Conservation (phyloP, 306 rosid species). For the Myrica gale region DNA sequence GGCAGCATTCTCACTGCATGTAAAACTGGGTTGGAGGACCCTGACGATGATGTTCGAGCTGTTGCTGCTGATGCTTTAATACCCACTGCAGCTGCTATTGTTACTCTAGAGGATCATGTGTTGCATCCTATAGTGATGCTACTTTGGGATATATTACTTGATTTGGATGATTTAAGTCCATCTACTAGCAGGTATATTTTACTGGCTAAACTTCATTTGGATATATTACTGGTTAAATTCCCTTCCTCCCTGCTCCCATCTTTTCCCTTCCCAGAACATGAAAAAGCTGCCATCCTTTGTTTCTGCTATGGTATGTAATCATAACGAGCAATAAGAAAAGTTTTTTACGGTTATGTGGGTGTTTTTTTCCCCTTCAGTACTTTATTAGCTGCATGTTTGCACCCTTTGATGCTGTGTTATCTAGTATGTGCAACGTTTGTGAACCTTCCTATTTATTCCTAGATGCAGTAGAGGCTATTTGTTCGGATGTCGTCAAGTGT, state of each 20-base stretch:
- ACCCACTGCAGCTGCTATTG: constrained; percentile 85
- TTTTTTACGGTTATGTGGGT: neutral
- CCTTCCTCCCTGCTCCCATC: no score
- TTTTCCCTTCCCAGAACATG: no score
- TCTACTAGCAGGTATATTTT: constrained; percentile 88
- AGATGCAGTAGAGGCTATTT: neutral
- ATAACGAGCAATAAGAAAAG: no score
- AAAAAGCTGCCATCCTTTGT: no score
- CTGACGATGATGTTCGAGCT: constrained; percentile 97
- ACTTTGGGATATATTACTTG: constrained; percentile 94
- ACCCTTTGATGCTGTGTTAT: neutral
- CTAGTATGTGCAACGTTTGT: neutral
- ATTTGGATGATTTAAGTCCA: constrained; percentile 98
- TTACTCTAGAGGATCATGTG: constrained; percentile 66
- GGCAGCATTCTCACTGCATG: constrained; percentile 85
- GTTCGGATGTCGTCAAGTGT: neutral
- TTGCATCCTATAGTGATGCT: constrained; percentile 86
- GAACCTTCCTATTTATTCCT: neutral
- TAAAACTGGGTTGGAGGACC: constrained; percentile 92
- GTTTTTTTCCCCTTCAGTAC: neutral
- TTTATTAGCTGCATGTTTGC: neutral
- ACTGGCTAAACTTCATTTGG: neutral
- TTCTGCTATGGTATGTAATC: no score
- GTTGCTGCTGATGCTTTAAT: constrained; percentile 98
- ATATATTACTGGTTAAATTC: no score